Base-by-base conservation (phyloP, 2,329 filamentous ascomycete species). In the Curvularia sp. region DNA sequence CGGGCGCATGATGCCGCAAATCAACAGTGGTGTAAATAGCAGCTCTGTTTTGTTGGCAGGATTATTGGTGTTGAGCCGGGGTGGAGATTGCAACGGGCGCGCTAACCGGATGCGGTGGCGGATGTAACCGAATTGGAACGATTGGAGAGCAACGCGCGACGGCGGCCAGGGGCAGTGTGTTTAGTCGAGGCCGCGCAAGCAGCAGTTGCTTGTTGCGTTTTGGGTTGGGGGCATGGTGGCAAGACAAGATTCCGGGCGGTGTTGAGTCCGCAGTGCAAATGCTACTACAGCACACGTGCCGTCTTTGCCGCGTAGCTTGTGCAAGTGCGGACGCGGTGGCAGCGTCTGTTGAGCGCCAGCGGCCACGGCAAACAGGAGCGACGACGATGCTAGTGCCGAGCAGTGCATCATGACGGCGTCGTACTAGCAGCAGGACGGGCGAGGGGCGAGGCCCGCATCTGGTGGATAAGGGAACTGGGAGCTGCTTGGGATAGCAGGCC, bases 131-230 rank as follows among this genome's bases (percentile, higher is more conserved):
- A 20, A 58, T 58, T 58, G 44, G 48, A 54, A 44, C 50, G 18
- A 59, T 59, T 46, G 44, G 57, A 55, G 35, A 42, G 20, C n/a
- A 38, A 56, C 56, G 52, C 49, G 53, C 47, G 53, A 46, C 54
- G 9, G 44, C 12, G 4, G 15, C 28, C 50, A 54, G 54, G 60
- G 57, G 51, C 39, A n/a, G 56, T 15, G 33, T 30, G 38, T 12
- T 28, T 55, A 46, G 51, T n/a, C 31, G 35, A 48, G 49, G 56
- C 58, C 60, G 57, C 60, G 57, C 55, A 60, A 60, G 57, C 48
- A 41, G 38, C 53, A 49, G 6, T 51, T 58, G 55, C 42, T 58
- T 58, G 56, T 58, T 58, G 55, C 28, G 55, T 58, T 55, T 55
- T 44, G 55, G 9, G 38, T 49, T 43, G 55, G 50, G 9, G 38